A percentile compares a stretch with the other conserved stretches of the same genome.
phyloP scores from a whole-genome alignment of 805 yeast species.

The Clavispora fructus region DNA sequence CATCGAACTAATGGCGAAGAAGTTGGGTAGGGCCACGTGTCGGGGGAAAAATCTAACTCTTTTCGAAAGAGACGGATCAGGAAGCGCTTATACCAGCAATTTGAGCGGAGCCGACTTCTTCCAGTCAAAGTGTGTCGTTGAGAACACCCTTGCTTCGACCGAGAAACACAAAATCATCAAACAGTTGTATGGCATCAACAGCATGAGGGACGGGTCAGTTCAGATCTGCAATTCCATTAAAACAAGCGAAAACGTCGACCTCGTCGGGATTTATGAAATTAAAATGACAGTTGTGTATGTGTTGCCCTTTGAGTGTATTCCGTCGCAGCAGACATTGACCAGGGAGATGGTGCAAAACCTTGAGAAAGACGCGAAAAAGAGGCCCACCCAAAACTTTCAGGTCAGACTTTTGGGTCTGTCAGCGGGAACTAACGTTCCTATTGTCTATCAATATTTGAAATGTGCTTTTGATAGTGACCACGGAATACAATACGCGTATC shows the following conservation, averaged over 20 bases:
- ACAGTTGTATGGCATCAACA: constrained; percentile 15
- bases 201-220: constrained; percentile 41
- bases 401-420: constrained; percentile 42
- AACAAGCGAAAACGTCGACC: constrained; percentile 30
- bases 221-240: constrained; percentile 34
- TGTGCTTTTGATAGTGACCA: constrained; percentile 46
- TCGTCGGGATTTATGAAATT: constrained; percentile 49
- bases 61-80: constrained; percentile 62
- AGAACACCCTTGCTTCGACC: neutral
- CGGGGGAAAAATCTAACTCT: constrained; percentile 36
- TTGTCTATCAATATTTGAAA: constrained; percentile 23
- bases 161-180: constrained; percentile 19
- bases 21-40: constrained; percentile 57
- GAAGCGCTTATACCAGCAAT: constrained; percentile 52
- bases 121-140: neutral
- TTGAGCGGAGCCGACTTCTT: constrained; percentile 16
- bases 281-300: constrained; percentile 43
- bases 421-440: neutral
- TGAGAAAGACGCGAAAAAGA: neutral
- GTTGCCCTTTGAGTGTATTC: constrained; percentile 40
- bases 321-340: neutral
- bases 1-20: constrained; percentile 25
- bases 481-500: constrained; percentile 42
- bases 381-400: constrained; percentile 22
- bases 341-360: neutral